Conservation (phyloP, 768 basidiomycete genomes). For the Boletus patriciae region DNA sequence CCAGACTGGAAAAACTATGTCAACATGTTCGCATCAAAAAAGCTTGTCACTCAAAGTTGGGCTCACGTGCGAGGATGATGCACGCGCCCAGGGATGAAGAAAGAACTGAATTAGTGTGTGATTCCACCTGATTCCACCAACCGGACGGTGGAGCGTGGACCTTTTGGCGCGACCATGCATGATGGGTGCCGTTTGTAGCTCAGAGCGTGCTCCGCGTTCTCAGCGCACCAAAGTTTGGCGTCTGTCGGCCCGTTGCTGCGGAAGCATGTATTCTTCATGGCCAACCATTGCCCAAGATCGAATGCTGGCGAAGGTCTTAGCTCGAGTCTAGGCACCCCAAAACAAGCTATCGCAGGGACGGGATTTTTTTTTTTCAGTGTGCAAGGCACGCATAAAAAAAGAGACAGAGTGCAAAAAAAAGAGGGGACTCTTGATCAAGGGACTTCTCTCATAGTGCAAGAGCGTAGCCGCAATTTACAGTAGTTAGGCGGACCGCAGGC, state of each 20-base stretch:
- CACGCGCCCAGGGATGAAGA: slow-evolving; percentile 10
- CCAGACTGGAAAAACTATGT: slow-evolving; percentile 3
- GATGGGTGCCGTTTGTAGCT: slow-evolving; percentile 6
- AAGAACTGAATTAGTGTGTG: slow-evolving; percentile 8
- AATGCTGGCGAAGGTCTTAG: neutral
- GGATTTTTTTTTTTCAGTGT: slow-evolving; percentile 11
- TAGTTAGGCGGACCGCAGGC: slow-evolving; percentile 29
- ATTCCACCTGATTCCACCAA: neutral
- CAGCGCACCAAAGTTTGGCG: neutral
- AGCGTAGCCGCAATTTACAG: slow-evolving; percentile 26
- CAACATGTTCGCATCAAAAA: slow-evolving; percentile 4
- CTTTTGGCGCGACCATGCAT: neutral
- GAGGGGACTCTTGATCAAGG: slow-evolving; percentile 7
- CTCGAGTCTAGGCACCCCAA: slow-evolving; percentile 7
- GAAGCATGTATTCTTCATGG: slow-evolving; percentile 5
- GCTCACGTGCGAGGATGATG: slow-evolving; percentile 13
- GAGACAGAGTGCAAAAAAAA: slow-evolving; percentile 4
- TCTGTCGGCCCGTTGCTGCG: neutral
- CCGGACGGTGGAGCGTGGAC: neutral
- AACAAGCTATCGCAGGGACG: slow-evolving; percentile 1
- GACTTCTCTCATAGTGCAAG: slow-evolving; percentile 22
- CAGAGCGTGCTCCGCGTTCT: slow-evolving; percentile 28
- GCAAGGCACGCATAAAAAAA: slow-evolving; percentile 18
- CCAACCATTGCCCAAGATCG: neutral
- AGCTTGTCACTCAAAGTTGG: slow-evolving; percentile 18